These are phyloP conservation scores for Flagelloscypha sp. DNA, from an alignment of 768 basidiomycete genomes.

Conservation along the genomic window DNA sequence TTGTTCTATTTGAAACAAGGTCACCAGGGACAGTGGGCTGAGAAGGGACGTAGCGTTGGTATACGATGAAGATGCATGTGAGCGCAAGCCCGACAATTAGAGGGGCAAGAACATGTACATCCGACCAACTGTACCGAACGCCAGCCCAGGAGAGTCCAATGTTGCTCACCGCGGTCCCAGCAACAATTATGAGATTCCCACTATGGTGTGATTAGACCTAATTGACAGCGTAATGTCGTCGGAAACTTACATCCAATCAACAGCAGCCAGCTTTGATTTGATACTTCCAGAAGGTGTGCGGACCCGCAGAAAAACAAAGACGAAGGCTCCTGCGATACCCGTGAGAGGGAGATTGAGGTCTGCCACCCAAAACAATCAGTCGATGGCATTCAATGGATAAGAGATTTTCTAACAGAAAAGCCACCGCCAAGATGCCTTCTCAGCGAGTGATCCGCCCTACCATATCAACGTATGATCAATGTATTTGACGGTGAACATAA, in stretches of 20 bases:
- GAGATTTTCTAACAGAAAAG: conserved; percentile 16
- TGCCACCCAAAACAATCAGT: conserved; percentile 2
- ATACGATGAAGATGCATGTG: conserved; percentile 20
- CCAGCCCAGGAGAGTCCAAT: conserved; percentile 36
- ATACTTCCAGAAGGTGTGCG: conserved; percentile 20
- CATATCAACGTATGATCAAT: too few relatives aligned
- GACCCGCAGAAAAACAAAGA: conserved; percentile 14
- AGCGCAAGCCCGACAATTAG: conserved; percentile 29
- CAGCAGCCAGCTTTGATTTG: conserved; percentile 17
- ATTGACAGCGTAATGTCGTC: neutral
- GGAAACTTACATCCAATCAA: conserved; percentile 28
- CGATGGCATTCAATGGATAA: neutral
- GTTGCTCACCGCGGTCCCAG: conserved; percentile 20
- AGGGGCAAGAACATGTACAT: conserved; percentile 28
- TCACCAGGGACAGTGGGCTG: conserved; percentile 20
- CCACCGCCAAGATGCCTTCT: conserved; percentile 20
- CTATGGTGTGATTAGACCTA: conserved; percentile 10
- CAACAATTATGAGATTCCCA: conserved; percentile 27
- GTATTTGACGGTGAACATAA: too few relatives aligned
- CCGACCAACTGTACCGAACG: conserved; percentile 27
- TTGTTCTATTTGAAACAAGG: conserved; percentile 28
- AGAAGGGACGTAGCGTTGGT: conserved; percentile 18
- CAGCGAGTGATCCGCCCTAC: conserved; percentile 16
- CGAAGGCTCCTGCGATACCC: conserved; percentile 11
- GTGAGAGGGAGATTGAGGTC: conserved; percentile 27